Percentiles rank a stretch among this genome's conserved stretches.
These are phyloP conservation scores for Seiridium cupressi DNA, from an alignment of 2,329 filamentous ascomycete genomes.

Conservation along the genomic window DNA sequence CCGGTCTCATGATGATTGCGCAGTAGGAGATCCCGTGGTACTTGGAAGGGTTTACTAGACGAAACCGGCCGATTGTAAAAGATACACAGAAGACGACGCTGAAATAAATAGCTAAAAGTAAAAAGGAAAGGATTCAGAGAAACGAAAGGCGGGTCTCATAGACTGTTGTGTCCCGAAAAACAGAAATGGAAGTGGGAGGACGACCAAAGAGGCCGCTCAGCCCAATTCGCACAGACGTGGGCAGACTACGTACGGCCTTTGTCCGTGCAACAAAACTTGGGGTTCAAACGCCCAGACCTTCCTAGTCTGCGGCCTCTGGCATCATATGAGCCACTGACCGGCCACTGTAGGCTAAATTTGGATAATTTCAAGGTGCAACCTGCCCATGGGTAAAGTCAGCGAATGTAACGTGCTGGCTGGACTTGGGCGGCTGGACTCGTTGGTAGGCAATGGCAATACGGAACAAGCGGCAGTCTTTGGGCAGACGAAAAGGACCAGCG, in stretches of 20 bases:
- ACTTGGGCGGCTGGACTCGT: neutral
- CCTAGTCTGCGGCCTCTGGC: neutral
- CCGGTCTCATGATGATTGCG: neutral
- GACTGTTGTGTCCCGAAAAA: neutral
- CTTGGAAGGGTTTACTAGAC: neutral
- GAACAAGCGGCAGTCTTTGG: neutral
- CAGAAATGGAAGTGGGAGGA: neutral
- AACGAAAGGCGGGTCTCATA: neutral
- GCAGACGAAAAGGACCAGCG: neutral
- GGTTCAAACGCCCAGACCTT: neutral
- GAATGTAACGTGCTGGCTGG: slow-evolving; percentile 2
- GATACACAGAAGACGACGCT: no score
- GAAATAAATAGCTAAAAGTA: no score
- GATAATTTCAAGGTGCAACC: slow-evolving; percentile 3
- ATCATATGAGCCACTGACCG: no score
- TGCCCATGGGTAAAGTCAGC: slow-evolving; percentile 7
- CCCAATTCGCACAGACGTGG: neutral
- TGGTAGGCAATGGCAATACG: neutral
- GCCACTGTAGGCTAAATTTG: slow-evolving; percentile 3
- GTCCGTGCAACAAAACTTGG: slow-evolving; percentile 1
- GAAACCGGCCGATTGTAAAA: no score
- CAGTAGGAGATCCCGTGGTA: neutral
- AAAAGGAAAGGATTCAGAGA: neutral
- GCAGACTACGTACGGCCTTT: neutral
- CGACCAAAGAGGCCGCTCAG: neutral